A percentile compares a stretch with the other conserved stretches of the same genome.
These are phyloP conservation scores for Ceratocystis colombiana DNA, from an alignment of 2,329 filamentous ascomycete species.

Conservation along the genomic window DNA sequence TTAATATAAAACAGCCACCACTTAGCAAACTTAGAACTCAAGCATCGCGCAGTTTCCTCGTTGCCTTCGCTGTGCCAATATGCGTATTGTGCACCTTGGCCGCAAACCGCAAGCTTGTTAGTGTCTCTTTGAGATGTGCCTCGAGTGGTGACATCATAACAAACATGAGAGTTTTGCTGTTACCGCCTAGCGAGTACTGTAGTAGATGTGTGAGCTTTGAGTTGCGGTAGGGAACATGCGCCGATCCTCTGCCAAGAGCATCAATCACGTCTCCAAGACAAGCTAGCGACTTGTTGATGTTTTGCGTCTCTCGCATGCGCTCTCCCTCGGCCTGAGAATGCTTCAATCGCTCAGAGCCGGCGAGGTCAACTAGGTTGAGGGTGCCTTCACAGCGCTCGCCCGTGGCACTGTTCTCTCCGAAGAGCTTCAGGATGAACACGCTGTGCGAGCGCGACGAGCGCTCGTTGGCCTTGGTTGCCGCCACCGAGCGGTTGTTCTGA, in stretches of 20 bases:
- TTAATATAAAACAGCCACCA: not conserved
- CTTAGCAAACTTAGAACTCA: not conserved
- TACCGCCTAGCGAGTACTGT: slow-evolving; percentile 88
- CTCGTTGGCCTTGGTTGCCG: slow-evolving; percentile 95
- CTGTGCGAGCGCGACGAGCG: slow-evolving; percentile 89
- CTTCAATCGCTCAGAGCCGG: slow-evolving; percentile 82
- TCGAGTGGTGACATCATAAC: slow-evolving; percentile 94
- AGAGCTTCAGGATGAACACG: slow-evolving; percentile 81
- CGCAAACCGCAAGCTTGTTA: slow-evolving; percentile 91
- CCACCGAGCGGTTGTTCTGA: slow-evolving; percentile 77
- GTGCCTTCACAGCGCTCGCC: slow-evolving; percentile 83
- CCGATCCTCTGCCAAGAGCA: slow-evolving; percentile 72
- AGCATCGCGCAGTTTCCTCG: slow-evolving; percentile 43
- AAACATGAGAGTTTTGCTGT: slow-evolving; percentile 97
- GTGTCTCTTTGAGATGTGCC: slow-evolving; percentile 80
- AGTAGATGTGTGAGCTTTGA: slow-evolving; percentile 93
- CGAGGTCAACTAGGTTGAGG: slow-evolving; percentile 89
- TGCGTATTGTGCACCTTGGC: slow-evolving; percentile 90
- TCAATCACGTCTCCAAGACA: slow-evolving; percentile 92
- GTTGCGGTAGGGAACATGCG: slow-evolving; percentile 87
- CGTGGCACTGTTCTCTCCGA: slow-evolving; percentile 60
- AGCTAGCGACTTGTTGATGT: slow-evolving; percentile 90
- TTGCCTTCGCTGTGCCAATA: slow-evolving; percentile 76
- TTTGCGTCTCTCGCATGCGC: slow-evolving; percentile 84
- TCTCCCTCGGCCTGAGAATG: slow-evolving; percentile 80